These are phyloP conservation scores for Globisporangium yorkense DNA, from an alignment of 352 stramenopile species.

Conservation along the genomic window DNA sequence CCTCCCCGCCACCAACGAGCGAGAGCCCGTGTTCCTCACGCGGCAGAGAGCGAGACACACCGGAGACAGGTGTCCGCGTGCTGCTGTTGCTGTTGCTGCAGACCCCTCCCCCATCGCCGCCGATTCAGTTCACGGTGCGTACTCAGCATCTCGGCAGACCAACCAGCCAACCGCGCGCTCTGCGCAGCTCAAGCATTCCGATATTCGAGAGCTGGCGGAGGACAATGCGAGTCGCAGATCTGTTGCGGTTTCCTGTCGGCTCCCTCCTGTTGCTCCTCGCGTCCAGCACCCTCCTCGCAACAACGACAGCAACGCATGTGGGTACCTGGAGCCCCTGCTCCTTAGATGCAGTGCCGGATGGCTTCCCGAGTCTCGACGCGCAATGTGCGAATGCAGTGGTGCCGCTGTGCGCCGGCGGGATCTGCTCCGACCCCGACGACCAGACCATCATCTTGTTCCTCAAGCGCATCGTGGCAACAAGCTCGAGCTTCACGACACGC, in stretches of 20 bases:
- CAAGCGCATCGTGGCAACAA: constrained; percentile 38
- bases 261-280: not conserved
- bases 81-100: not conserved
- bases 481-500: constrained; percentile 6
- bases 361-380: constrained; percentile 19
- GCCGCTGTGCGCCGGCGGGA: constrained; percentile 37
- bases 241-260: not conserved
- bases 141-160: not conserved
- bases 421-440: constrained; percentile 35
- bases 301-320: constrained; percentile 6
- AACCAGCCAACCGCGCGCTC: not conserved
- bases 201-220: not conserved
- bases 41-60: not conserved
- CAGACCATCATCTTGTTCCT: constrained; percentile 45
- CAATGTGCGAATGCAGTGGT: constrained; percentile 34
- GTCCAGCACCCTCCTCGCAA: not conserved
- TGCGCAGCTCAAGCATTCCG: not conserved
- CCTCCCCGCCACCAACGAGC: not conserved
- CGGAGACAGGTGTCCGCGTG: not conserved
- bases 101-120: not conserved
- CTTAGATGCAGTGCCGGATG: constrained; percentile 20
- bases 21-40: not conserved
- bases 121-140: too few relatives aligned
- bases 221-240: not conserved
- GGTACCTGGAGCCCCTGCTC: constrained; percentile 29